A percentile compares a stretch with the other conserved stretches of the same genome.
phyloP scores from a whole-genome alignment of 352 stramenopile species.

The Pythium vanterpoolii region DNA sequence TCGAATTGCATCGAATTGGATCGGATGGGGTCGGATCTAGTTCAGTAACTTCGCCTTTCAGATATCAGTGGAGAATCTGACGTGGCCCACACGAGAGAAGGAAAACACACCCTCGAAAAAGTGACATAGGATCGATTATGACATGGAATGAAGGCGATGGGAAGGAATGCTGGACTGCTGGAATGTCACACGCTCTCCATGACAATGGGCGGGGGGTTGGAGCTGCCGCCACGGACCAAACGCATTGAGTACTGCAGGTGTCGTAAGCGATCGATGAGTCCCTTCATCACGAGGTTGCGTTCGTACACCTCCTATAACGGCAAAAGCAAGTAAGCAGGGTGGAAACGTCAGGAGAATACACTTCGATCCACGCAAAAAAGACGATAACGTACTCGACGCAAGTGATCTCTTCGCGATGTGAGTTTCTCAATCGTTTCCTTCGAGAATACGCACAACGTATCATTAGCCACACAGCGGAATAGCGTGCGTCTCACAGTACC shows the following conservation, averaged over 20 bases:
- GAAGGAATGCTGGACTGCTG: too few relatives aligned
- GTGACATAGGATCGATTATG: neutral
- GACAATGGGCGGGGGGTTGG: conserved; percentile 52
- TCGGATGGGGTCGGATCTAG: too few relatives aligned
- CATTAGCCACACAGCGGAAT: neutral
- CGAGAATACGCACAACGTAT: neutral
- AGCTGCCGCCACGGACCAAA: conserved; percentile 63
- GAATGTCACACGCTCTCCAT: conserved; percentile 73
- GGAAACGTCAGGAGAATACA: neutral
- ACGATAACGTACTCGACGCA: conserved; percentile 46
- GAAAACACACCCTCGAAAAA: neutral
- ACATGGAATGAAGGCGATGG: neutral
- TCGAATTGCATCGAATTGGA: neutral
- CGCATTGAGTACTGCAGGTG: conserved; percentile 75
- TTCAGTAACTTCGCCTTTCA: neutral
- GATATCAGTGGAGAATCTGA: conserved; percentile 1
- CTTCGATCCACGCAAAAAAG: neutral
- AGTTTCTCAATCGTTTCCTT: conserved; percentile 49
- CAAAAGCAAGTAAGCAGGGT: neutral
- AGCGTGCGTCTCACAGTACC: neutral
- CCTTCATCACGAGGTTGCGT: conserved; percentile 84
- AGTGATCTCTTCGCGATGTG: conserved; percentile 57
- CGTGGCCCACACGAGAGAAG: conserved; percentile 24
- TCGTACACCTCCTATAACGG: conserved; percentile 70
- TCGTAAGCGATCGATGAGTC: conserved; percentile 74